Percentiles rank a stretch among this genome's conserved stretches.
Evolutionary conservation across 768 basidiomycete species (phyloP).

Genomic region (Russula earlei): DNA sequence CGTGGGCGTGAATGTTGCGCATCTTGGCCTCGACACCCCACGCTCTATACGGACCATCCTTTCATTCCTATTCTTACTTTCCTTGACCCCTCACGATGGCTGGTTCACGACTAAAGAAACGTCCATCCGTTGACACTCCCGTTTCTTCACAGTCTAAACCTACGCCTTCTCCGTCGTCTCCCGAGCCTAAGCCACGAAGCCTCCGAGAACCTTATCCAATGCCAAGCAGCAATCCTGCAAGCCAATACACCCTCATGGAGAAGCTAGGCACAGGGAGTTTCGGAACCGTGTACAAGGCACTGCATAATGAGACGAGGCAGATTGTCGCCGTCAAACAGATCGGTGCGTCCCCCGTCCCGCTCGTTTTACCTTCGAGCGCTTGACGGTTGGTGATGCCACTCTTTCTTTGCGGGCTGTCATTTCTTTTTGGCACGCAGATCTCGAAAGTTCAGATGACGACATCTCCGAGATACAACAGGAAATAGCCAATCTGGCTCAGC

Average conservation of each 20-base stretch:
- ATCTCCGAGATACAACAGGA: constrained; percentile 98
- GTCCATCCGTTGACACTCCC: constrained; percentile 14
- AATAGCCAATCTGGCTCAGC: constrained; percentile 91
- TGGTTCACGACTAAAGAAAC: constrained; percentile 12
- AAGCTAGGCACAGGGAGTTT: constrained; percentile 98
- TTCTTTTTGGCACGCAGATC: constrained; percentile 40
- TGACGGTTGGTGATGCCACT: neutral
- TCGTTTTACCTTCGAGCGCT: neutral
- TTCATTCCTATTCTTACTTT: neutral
- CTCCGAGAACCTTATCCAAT: constrained; percentile 56
- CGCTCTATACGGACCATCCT: neutral
- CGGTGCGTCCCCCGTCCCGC: constrained; percentile 40
- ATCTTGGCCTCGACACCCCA: neutral
- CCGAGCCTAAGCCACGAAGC: constrained; percentile 37
- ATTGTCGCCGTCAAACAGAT: constrained; percentile 98
- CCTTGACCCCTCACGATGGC: constrained; percentile 6
- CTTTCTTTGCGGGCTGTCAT: neutral
- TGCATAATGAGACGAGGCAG: constrained; percentile 89
- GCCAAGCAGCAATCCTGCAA: constrained; percentile 72
- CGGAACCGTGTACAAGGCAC: constrained; percentile 94
- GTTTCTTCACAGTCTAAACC: constrained; percentile 33
- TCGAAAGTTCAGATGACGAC: constrained; percentile 97
- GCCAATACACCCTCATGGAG: constrained; percentile 86
- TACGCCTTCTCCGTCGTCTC: constrained; percentile 43
- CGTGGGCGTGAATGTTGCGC: neutral